Evolutionary conservation across 2,329 filamentous ascomycete species (phyloP).

Genomic region (Paecilomyces variotii): DNA sequence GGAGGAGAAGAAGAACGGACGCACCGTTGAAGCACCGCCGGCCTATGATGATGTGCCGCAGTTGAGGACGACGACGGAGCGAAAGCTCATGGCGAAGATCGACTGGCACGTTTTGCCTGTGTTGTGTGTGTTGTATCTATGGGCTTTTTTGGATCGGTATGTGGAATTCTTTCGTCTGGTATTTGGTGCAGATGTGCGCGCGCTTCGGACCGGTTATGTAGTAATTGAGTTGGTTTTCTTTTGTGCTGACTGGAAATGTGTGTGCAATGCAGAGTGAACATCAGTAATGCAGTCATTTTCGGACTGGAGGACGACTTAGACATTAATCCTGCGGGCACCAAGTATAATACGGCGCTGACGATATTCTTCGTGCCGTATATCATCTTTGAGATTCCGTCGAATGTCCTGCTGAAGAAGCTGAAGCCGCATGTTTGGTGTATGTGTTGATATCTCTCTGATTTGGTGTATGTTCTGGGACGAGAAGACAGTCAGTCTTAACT

Average conservation of each 20-base stretch:
- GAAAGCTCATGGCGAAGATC: constrained; percentile 59
- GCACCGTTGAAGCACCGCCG: neutral
- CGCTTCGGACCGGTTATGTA: no score
- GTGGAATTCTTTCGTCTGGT: constrained; percentile 2
- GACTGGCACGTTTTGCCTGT: constrained; percentile 66
- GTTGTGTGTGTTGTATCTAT: constrained; percentile 62
- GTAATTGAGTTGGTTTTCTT: constrained; percentile 1
- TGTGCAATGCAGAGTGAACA: constrained; percentile 55
- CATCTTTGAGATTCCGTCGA: constrained; percentile 57
- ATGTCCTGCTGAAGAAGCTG: constrained; percentile 62
- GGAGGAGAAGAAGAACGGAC: neutral
- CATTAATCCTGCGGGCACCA: constrained; percentile 38
- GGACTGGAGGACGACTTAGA: constrained; percentile 55
- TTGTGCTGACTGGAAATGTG: neutral
- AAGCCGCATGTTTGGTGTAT: constrained; percentile 59
- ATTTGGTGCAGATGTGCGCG: constrained; percentile 3
- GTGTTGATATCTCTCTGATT: constrained; percentile 8
- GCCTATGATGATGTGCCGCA: neutral
- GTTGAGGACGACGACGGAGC: constrained; percentile 42
- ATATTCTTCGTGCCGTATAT: constrained; percentile 79
- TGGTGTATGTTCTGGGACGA: neutral
- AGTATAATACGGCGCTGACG: constrained; percentile 69
- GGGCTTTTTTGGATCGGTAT: constrained; percentile 56
- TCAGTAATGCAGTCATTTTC: constrained; percentile 67
- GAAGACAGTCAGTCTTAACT: neutral